Conservation (phyloP, 306 rosid species). For the Lagenaria siceraria region DNA sequence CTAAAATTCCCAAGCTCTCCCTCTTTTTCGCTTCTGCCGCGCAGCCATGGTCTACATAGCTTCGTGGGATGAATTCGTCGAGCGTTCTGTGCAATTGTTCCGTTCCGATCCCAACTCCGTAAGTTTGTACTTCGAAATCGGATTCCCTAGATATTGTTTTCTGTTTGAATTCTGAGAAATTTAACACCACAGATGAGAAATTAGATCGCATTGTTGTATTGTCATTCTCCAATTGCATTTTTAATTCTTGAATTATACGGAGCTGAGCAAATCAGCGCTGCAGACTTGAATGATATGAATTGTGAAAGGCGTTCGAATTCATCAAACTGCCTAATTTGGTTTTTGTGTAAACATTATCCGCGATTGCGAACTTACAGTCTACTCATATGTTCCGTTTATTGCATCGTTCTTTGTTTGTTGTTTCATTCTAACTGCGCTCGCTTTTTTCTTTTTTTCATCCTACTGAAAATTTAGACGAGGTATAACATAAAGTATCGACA, state of each 20-base stretch:
- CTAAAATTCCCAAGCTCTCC: not conserved
- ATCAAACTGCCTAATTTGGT: not conserved
- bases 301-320: not conserved
- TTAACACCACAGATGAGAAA: not conserved
- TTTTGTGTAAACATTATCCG: not conserved
- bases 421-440: not conserved
- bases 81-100: constrained; percentile 72
- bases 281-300: not conserved
- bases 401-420: not conserved
- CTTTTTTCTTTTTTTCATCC: not conserved
- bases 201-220: not conserved
- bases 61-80: constrained; percentile 73
- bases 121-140: not conserved
- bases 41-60: constrained; percentile 54
- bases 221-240: not conserved
- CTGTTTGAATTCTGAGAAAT: constrained; percentile 15
- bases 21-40: not conserved
- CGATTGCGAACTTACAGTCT: not conserved
- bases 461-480: constrained; percentile 40
- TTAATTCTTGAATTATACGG: not conserved
- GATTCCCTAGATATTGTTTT: not conserved
- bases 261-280: not conserved
- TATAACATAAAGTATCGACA: constrained; percentile 74
- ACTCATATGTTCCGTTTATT: not conserved
- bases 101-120: constrained; percentile 81